These are phyloP conservation scores for Cystofilobasidium ferigula DNA, from an alignment of 768 basidiomycete genomes.

Conservation along the genomic window DNA sequence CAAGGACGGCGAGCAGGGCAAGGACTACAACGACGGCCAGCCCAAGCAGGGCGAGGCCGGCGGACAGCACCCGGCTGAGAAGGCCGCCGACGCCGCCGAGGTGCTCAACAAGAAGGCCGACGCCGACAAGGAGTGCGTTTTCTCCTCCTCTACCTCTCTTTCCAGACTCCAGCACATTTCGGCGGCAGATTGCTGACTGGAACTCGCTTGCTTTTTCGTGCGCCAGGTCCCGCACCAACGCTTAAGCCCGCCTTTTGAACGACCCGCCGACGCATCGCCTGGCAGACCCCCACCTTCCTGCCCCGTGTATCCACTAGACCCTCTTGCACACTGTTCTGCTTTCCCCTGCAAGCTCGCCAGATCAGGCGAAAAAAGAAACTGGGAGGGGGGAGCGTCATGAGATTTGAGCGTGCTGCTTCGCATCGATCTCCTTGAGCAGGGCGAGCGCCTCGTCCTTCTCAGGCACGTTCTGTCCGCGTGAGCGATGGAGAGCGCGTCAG, in stretches of 20 bases:
- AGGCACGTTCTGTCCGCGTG: constrained; percentile 50
- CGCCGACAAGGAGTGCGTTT: constrained; percentile 4
- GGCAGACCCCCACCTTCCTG: not conserved
- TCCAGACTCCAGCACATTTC: too few relatives aligned
- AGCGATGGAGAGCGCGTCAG: not conserved
- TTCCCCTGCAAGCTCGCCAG: too few relatives aligned
- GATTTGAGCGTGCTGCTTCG: constrained; percentile 1
- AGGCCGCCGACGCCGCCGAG: not conserved
- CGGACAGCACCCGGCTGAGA: not conserved
- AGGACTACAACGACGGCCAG: not conserved
- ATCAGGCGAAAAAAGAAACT: too few relatives aligned
- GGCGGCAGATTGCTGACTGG: not conserved
- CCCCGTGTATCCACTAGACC: too few relatives aligned
- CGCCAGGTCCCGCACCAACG: not conserved
- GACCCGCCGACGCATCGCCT: not conserved
- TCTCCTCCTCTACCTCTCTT: too few relatives aligned
- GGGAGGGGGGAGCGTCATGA: too few relatives aligned
- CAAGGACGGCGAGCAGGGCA: constrained; percentile 7
- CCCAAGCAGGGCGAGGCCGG: not conserved
- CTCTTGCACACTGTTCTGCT: too few relatives aligned
- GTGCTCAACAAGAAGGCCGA: constrained; percentile 8
- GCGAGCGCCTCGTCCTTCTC: constrained; percentile 66
- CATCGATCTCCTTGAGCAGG: constrained; percentile 42
- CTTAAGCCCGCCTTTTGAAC: too few relatives aligned
- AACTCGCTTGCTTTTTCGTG: not conserved